These are phyloP conservation scores for Debaryomyces fabryi DNA, from an alignment of 1,139 yeast species.

Conservation along the genomic window DNA sequence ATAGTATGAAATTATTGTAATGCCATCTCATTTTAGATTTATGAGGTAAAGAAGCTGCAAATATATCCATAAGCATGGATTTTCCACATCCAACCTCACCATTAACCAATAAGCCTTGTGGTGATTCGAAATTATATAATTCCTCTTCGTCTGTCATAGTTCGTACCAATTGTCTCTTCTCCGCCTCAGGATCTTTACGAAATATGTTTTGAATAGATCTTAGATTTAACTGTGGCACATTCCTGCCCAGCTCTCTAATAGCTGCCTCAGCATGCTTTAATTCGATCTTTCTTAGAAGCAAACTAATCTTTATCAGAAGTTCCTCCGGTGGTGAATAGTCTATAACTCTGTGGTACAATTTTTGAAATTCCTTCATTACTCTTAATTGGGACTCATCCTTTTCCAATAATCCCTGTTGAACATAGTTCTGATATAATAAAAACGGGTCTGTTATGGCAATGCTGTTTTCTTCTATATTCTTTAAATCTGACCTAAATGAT, in stretches of 20 bases:
- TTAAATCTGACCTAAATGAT: neutral
- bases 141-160: conserved; percentile 69
- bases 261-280: conserved; percentile 30
- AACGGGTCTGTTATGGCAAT: conserved; percentile 67
- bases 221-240: conserved; percentile 19
- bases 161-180: conserved; percentile 41
- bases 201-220: conserved; percentile 26
- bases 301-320: conserved; percentile 48
- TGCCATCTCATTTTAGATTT: conserved; percentile 71
- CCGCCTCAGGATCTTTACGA: conserved; percentile 30
- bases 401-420: conserved; percentile 51
- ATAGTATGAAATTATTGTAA: conserved; percentile 66
- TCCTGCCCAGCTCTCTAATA: conserved; percentile 13
- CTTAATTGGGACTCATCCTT: conserved; percentile 63
- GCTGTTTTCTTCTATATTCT: conserved; percentile 9
- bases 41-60: conserved; percentile 67
- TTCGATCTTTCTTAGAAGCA: conserved; percentile 52
- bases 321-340: conserved; percentile 63
- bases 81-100: conserved; percentile 83
- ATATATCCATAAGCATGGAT: conserved; percentile 72
- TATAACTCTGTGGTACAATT: conserved; percentile 57
- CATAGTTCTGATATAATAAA: conserved; percentile 55
- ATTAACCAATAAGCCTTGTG: conserved; percentile 65
- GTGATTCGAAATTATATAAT: conserved; percentile 54
- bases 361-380: conserved; percentile 66